These are phyloP conservation scores for Fusarium irregulare DNA, from an alignment of 2,329 filamentous ascomycete genomes.

Conservation along the genomic window DNA sequence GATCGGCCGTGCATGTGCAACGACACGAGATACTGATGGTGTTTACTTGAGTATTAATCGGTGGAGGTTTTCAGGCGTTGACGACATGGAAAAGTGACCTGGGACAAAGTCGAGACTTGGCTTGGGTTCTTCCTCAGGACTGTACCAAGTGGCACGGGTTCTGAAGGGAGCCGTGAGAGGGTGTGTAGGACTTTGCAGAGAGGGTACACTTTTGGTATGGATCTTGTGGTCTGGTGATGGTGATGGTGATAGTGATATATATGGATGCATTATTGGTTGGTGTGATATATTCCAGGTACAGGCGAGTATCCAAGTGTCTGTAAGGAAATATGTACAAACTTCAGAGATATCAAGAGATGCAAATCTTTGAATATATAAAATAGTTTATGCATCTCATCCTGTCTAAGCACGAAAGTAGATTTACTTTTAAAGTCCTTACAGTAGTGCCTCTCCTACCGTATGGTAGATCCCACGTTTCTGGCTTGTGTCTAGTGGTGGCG, in stretches of 20 bases:
- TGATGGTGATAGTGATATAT: slow-evolving; percentile 34
- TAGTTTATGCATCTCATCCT: slow-evolving; percentile 5
- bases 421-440: slow-evolving; percentile 2
- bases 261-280: slow-evolving; percentile 12
- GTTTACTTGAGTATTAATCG: slow-evolving; percentile 1
- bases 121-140: background rate
- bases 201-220: slow-evolving; percentile 28
- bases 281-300: background rate
- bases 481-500: slow-evolving; percentile 19
- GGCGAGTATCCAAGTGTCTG: background rate
- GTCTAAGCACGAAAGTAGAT: background rate
- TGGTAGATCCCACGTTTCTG: slow-evolving; percentile 8
- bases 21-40: slow-evolving; percentile 16
- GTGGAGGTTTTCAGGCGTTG: background rate
- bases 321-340: background rate
- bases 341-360: background rate
- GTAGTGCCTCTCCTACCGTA: background rate
- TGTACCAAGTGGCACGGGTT: slow-evolving; percentile 4
- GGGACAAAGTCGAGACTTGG: slow-evolving; percentile 2
- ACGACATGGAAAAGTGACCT: background rate
- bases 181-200: slow-evolving; percentile 18
- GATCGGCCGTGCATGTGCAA: slow-evolving; percentile 33
- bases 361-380: background rate
- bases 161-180: slow-evolving; percentile 16
- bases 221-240: slow-evolving; percentile 35